Conservation (phyloP, 1,284 basidiomycete species). For the Singerocomus inundabilis region DNA sequence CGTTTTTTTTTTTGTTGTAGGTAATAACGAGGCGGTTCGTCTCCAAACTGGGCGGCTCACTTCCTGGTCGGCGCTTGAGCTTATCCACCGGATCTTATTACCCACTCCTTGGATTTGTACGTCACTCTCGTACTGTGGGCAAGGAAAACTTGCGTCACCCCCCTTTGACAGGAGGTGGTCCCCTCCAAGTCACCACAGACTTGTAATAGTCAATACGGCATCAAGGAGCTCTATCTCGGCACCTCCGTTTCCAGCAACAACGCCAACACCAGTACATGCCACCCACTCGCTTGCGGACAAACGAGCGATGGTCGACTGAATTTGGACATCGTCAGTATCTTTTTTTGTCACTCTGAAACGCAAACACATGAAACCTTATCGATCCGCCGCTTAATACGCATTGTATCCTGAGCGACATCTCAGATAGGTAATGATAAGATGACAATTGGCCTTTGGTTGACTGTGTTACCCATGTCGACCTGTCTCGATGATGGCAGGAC, state of each 20-base stretch:
- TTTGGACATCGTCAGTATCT: not conserved
- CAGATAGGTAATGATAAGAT: constrained; percentile 10
- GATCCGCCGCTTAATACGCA: not conserved
- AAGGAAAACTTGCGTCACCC: not conserved
- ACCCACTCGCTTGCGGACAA: not conserved
- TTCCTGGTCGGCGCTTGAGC: constrained; percentile 11
- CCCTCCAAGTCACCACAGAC: not conserved
- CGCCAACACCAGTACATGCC: not conserved
- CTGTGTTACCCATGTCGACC: not conserved
- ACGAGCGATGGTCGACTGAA: not conserved
- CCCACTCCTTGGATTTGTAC: not conserved
- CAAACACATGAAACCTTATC: constrained; percentile 6
- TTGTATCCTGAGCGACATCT: not conserved
- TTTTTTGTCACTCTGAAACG: constrained; percentile 17
- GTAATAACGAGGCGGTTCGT: constrained; percentile 19
- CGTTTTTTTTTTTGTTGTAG: constrained; percentile 2
- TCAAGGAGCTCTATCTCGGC: not conserved
- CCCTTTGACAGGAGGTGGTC: not conserved
- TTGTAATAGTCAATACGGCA: not conserved
- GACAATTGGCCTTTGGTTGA: not conserved
- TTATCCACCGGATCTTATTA: constrained; percentile 12
- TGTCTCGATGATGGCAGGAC: not conserved
- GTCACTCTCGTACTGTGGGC: not conserved
- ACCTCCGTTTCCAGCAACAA: not conserved
- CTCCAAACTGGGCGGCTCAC: constrained; percentile 11